Evolutionary conservation across 805 yeast genomes (phyloP), one percentile per base, ranked within the genome.

Genomic region (Groenewaldozyma salmanticensis): DNA sequence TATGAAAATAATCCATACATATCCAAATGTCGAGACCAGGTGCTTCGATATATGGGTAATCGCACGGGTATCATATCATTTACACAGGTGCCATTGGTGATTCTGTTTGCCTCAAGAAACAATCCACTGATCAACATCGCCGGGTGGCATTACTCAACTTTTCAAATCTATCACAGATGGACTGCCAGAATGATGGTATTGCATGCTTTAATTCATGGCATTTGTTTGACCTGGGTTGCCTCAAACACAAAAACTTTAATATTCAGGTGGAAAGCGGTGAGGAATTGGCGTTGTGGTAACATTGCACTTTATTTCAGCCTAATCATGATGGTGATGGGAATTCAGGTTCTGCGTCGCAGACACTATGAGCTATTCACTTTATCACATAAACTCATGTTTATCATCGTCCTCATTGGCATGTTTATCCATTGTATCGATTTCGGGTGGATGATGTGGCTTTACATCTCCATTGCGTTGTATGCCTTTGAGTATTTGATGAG

Each of bases 41-140:
- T 48, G 11, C 32, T 48, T 21, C 22, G 46, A 3, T 50, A 41
- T 38, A n/a, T 51, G 11, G 54, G 54, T 19, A 49, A 46, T 31
- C 13, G 55, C 27, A 44, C 54, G 1, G 55, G 52, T 0, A 48
- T 51, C 18, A 49, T 51, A 18, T 46, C 52, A 1, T 51, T 51
- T 22, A 44, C 54, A 17, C 47, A 55, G 21, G 4, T 52, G 19
- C 63, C 64, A 1, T 33, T 57, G 15, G 37, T 58, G 32, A 40
- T 53, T 17, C 24, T 58, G 24, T 58, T 82, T 58, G 84, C 85
- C 3, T 79, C 80, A 29, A 66, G 92, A 50, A 83, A 83, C 55
- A 83, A 81, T 54, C 75, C 83, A 16, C 62, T 82, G 50, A 71
- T 72, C 46, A 61, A 60, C 51, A 42, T 80, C 5, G 72, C 87